Percentiles rank a stretch among this genome's conserved stretches.
Conservation (phyloP, 768 basidiomycete genomes). For the Cystobasidiopsis lactophilus region DNA sequence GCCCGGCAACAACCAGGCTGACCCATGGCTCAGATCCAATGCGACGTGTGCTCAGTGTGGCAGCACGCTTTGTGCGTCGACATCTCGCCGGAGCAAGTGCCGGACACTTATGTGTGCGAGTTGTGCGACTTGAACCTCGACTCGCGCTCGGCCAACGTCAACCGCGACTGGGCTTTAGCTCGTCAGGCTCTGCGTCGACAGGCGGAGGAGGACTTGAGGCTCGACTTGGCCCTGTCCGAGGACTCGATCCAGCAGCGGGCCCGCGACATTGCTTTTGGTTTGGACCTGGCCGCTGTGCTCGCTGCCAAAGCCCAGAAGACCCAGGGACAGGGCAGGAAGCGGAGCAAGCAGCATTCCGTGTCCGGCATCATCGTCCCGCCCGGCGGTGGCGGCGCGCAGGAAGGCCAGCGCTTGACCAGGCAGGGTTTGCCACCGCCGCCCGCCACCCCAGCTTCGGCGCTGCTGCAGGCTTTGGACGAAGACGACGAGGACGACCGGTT, state of each 20-base stretch:
- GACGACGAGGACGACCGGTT: constrained; percentile 13
- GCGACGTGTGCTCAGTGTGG: constrained; percentile 63
- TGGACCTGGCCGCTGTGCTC: neutral
- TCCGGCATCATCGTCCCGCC: constrained; percentile 11
- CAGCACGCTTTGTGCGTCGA: constrained; percentile 52
- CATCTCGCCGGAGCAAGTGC: constrained; percentile 29
- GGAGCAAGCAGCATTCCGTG: constrained; percentile 21
- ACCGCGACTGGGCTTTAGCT: neutral
- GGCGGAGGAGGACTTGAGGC: constrained; percentile 30
- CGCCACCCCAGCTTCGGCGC: constrained; percentile 16
- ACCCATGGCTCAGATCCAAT: too few species aligned
- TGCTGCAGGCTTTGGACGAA: neutral
- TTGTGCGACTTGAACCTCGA: constrained; percentile 31
- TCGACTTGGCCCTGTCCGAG: constrained; percentile 3
- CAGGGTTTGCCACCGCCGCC: neutral
- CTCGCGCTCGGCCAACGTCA: neutral
- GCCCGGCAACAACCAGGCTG: too few species aligned
- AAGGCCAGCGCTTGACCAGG: neutral
- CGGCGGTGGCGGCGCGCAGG: neutral
- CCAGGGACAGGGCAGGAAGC: constrained; percentile 18
- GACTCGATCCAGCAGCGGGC: neutral
- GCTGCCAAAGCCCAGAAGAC: constrained; percentile 15
- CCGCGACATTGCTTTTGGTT: neutral
- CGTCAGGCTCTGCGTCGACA: constrained; percentile 32
- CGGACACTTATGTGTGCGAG: constrained; percentile 61